Conservation (phyloP, 2,329 filamentous ascomycete species). For the Pestalotiopsis sp. region DNA sequence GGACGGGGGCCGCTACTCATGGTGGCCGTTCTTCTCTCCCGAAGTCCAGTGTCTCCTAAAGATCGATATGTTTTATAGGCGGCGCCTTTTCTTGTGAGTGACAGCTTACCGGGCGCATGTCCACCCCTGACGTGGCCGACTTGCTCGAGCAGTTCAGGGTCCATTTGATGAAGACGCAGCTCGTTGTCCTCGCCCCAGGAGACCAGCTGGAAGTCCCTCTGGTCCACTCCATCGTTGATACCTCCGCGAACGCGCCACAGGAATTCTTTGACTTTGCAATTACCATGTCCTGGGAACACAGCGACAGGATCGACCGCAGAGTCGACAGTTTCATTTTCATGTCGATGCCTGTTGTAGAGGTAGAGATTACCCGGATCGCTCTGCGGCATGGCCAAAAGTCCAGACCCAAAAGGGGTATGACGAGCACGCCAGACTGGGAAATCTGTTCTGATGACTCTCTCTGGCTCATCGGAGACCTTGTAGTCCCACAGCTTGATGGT, state of each 20-base stretch:
- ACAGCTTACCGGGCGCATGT: slow-evolving; percentile 64
- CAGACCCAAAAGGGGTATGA: slow-evolving; percentile 87
- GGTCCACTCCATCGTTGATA: slow-evolving; percentile 70
- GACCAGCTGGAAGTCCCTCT: slow-evolving; percentile 89
- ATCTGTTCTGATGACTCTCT: slow-evolving; percentile 77
- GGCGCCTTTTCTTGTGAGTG: slow-evolving; percentile 80
- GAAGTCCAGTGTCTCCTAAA: slow-evolving; percentile 59
- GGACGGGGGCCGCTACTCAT: slow-evolving; percentile 61
- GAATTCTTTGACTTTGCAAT: slow-evolving; percentile 83
- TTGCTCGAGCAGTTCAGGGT: slow-evolving; percentile 63
- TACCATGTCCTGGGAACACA: slow-evolving; percentile 63
- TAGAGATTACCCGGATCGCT: slow-evolving; percentile 84
- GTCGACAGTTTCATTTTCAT: slow-evolving; percentile 46
- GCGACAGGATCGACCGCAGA: slow-evolving; percentile 51
- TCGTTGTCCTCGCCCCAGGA: slow-evolving; percentile 90
- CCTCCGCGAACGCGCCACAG: slow-evolving; percentile 81
- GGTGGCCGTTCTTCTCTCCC: slow-evolving; percentile 61
- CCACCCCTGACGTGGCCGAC: slow-evolving; percentile 76
- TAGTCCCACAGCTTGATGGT: slow-evolving; percentile 96
- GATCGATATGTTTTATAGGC: slow-evolving; percentile 84
- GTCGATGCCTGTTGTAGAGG: slow-evolving; percentile 72
- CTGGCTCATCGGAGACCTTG: slow-evolving; percentile 62
- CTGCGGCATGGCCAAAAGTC: slow-evolving; percentile 88
- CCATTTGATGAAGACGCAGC: slow-evolving; percentile 75
- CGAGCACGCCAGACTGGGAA: slow-evolving; percentile 91